Evolutionary conservation across 2,329 filamentous ascomycete genomes (phyloP).

Genomic region (Mycogone perniciosa): DNA sequence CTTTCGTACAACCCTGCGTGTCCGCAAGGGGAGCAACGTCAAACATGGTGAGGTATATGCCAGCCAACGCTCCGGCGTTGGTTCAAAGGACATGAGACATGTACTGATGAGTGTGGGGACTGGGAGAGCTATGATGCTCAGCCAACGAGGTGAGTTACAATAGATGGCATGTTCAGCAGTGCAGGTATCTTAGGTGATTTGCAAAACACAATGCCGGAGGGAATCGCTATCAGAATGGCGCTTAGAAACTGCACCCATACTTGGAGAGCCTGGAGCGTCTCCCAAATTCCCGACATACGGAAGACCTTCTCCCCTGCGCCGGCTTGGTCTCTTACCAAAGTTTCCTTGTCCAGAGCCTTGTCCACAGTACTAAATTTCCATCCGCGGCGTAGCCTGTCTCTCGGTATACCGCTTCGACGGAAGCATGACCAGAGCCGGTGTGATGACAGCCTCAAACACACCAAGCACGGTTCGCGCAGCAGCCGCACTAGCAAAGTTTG

Average conservation of each 20-base stretch:
- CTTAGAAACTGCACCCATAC: constrained; percentile 33
- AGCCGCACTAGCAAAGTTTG: constrained; percentile 36
- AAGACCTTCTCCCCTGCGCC: constrained; percentile 38
- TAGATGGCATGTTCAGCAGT: constrained; percentile 36
- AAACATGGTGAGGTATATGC: constrained; percentile 29
- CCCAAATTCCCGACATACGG: constrained; percentile 33
- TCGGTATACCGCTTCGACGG: constrained; percentile 36
- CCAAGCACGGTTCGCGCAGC: constrained; percentile 40
- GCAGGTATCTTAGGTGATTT: constrained; percentile 32
- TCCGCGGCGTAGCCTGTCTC: constrained; percentile 39
- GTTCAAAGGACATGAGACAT: constrained; percentile 23
- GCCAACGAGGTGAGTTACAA: constrained; percentile 23
- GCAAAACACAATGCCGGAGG: constrained; percentile 33
- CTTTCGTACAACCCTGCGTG: constrained; percentile 40
- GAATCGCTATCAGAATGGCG: constrained; percentile 21
- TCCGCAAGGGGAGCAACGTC: constrained; percentile 49
- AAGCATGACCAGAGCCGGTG: constrained; percentile 46
- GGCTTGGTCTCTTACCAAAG: constrained; percentile 43
- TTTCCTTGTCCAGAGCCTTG: constrained; percentile 46
- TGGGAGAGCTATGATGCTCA: constrained; percentile 20
- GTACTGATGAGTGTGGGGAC: constrained; percentile 20
- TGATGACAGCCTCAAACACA: constrained; percentile 42
- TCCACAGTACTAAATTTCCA: constrained; percentile 31
- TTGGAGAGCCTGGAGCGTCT: constrained; percentile 34
- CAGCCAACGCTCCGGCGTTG: constrained; percentile 26